phyloP scores from a whole-genome alignment of 73 alveolate genomes.

The Stentor roeselii region DNA sequence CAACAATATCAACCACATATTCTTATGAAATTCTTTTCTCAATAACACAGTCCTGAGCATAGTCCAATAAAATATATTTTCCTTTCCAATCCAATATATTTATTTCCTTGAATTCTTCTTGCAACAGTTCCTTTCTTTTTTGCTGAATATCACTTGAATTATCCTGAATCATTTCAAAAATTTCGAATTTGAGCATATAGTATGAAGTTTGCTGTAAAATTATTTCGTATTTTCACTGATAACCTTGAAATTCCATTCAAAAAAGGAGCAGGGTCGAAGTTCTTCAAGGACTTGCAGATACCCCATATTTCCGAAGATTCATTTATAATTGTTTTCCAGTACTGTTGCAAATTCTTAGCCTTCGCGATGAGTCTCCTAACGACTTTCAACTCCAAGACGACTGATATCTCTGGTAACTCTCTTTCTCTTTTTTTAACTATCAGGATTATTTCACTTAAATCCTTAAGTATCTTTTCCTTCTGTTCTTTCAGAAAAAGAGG shows the following conservation, averaged over 20 bases:
- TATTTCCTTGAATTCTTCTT: neutral
- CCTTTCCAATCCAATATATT: neutral
- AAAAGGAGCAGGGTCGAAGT: neutral
- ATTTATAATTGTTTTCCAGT: neutral
- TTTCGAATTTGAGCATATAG: neutral
- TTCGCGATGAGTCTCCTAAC: neutral
- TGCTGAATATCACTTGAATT: neutral
- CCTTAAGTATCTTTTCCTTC: neutral
- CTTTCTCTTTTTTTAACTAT: neutral
- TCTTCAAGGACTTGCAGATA: neutral
- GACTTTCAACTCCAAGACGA: neutral
- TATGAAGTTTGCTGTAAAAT: neutral
- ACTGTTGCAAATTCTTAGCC: neutral
- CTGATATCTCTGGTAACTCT: neutral
- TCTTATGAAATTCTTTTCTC: neutral
- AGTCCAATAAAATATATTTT: neutral
- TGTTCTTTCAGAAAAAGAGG: too few species aligned
- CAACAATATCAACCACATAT: neutral
- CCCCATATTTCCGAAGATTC: neutral
- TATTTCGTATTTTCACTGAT: too few species aligned
- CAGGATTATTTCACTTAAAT: neutral
- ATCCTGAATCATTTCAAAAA: neutral
- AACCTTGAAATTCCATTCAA: too few species aligned
- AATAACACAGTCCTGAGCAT: neutral
- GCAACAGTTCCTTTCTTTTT: neutral